These are phyloP conservation scores for Aegilops bicornis DNA, from an alignment of 176 grass and related monocot species.

Conservation along the genomic window DNA sequence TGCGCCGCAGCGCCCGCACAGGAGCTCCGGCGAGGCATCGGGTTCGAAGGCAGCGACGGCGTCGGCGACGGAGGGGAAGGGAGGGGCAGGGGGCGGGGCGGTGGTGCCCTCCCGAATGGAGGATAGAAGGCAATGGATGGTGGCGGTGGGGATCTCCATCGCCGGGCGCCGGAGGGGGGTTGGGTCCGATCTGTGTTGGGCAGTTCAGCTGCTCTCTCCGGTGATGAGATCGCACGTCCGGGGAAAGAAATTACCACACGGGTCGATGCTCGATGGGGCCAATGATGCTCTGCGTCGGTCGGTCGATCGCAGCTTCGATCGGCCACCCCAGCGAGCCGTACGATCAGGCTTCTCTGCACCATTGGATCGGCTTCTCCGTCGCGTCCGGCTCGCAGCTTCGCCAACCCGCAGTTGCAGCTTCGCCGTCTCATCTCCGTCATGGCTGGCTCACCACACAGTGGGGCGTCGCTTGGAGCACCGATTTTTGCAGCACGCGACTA, in stretches of 20 bases:
- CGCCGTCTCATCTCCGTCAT: background rate
- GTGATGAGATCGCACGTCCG: background rate
- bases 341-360: background rate
- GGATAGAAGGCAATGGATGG: slow-evolving; percentile 66
- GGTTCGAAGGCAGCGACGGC: slow-evolving; percentile 49
- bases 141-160: slow-evolving; percentile 52
- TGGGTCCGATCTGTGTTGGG: background rate
- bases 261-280: background rate
- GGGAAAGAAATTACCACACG: background rate
- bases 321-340: background rate
- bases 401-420: background rate
- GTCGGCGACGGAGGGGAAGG: slow-evolving; percentile 45
- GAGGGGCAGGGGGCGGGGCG: background rate
- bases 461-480: too few species aligned
- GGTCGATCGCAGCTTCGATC: background rate
- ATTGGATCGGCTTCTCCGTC: background rate
- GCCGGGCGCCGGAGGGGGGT: background rate
- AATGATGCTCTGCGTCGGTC: background rate
- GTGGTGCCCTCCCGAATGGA: slow-evolving; percentile 37
- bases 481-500: too few species aligned
- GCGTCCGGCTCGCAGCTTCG: too few species aligned
- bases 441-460: background rate
- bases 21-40: slow-evolving; percentile 2
- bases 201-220: background rate
- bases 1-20: slow-evolving; percentile 53